Conservation (phyloP, 2,329 filamentous ascomycete species). For the Aspergillus costaricaensis region DNA sequence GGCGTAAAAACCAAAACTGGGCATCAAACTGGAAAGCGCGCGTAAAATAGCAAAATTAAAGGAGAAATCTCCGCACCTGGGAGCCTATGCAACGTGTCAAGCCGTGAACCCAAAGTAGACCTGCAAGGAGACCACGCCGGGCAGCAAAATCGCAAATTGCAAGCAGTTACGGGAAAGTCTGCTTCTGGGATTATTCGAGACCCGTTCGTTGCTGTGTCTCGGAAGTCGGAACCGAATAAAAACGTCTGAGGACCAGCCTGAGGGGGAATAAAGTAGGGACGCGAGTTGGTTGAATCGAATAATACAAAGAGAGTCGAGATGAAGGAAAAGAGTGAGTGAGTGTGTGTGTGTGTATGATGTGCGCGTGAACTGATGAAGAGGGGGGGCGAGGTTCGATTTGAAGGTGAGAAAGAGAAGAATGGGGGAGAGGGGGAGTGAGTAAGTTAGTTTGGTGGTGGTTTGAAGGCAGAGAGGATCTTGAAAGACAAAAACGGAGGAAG, state of each 20-base stretch:
- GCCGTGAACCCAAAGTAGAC: conserved; percentile 15
- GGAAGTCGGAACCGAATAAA: conserved; percentile 5
- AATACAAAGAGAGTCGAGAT: neutral
- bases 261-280: neutral
- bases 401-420: conserved; percentile 13
- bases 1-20: neutral
- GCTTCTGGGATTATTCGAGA: neutral
- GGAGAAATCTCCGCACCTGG: conserved; percentile 17
- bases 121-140: conserved; percentile 24
- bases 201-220: neutral
- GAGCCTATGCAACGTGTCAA: conserved; percentile 21
- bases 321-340: conserved; percentile 4
- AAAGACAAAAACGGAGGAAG: conserved; percentile 5
- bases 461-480: conserved; percentile 2
- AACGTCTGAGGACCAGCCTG: conserved; percentile 4
- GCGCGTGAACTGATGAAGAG: neutral
- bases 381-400: neutral
- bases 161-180: conserved; percentile 1
- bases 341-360: conserved; percentile 1
- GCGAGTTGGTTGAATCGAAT: too few species aligned
- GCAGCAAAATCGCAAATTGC: conserved; percentile 3
- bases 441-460: neutral
- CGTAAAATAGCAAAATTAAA: conserved; percentile 1
- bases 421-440: neutral
- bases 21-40: conserved; percentile 1